These are phyloP conservation scores for Elongisporangium anandrum DNA, from an alignment of 352 stramenopile species.

Conservation along the genomic window DNA sequence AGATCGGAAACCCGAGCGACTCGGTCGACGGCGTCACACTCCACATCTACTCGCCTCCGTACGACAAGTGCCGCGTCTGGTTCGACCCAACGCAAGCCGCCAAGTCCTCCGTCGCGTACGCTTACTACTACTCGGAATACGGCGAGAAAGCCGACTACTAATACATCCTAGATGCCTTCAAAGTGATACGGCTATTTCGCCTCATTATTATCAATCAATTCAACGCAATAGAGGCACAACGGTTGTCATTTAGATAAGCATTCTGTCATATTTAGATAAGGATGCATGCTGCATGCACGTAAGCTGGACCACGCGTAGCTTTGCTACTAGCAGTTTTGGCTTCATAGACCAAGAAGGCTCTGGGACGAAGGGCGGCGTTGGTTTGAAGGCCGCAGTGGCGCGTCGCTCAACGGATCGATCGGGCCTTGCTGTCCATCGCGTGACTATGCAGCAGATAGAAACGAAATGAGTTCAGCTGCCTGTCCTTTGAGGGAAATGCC, in stretches of 20 bases:
- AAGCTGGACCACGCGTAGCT: neutral
- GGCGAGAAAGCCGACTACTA: constrained; percentile 28
- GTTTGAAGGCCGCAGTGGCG: constrained; percentile 36
- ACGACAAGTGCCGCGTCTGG: constrained; percentile 77
- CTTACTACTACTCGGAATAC: constrained; percentile 79
- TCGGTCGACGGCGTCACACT: constrained; percentile 57
- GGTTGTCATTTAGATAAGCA: too few relatives aligned
- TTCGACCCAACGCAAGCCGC: constrained; percentile 48
- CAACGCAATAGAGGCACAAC: neutral
- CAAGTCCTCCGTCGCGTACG: constrained; percentile 53
- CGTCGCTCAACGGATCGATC: constrained; percentile 58
- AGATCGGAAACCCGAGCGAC: constrained; percentile 59
- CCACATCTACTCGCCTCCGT: constrained; percentile 84
- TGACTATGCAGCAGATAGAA: constrained; percentile 22
- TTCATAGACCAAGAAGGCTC: constrained; percentile 21
- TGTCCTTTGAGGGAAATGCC: neutral
- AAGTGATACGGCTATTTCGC: neutral
- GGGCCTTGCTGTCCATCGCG: constrained; percentile 39
- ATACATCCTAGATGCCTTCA: neutral
- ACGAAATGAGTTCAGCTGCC: neutral
- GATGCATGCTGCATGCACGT: neutral
- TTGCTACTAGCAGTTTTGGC: neutral
- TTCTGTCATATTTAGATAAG: too few relatives aligned
- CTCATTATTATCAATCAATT: too few relatives aligned
- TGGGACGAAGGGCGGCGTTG: constrained; percentile 54